Conservation (phyloP, 805 yeast species). For the Barnettozyma salicaria region DNA sequence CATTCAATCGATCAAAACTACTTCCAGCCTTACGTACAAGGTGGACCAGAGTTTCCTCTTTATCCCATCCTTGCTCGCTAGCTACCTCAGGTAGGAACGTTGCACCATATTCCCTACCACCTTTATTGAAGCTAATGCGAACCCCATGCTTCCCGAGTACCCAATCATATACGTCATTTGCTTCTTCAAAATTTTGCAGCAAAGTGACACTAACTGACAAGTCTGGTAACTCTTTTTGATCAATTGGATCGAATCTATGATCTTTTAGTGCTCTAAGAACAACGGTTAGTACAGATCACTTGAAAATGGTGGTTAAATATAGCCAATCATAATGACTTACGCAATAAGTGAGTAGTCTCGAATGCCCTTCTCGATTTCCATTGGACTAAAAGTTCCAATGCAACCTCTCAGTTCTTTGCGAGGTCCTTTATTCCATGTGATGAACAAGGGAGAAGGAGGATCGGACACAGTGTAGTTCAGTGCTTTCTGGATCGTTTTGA, state of each 20-base stretch:
- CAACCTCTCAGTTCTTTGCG: conserved; percentile 68
- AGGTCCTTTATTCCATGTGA: conserved; percentile 64
- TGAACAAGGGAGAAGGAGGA: conserved; percentile 58
- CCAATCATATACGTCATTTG: conserved; percentile 34
- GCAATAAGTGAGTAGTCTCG: conserved; percentile 55
- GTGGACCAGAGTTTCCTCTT: conserved; percentile 61
- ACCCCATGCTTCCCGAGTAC: conserved; percentile 78
- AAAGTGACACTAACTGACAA: conserved; percentile 53
- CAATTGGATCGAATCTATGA: conserved; percentile 66
- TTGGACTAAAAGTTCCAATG: conserved; percentile 76
- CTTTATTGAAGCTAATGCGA: conserved; percentile 43
- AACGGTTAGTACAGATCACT: conserved; percentile 10
- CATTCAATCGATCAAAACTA: conserved; percentile 26
- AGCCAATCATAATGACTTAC: conserved; percentile 9
- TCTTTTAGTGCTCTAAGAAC: conserved; percentile 61
- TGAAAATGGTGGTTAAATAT: conserved; percentile 10
- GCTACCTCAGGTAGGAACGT: conserved; percentile 93
- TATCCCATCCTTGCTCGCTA: conserved; percentile 76
- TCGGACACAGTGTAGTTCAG: conserved; percentile 7
- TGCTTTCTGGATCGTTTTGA: conserved; percentile 14
- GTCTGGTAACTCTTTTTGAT: conserved; percentile 43
- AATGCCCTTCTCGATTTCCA: conserved; percentile 53
- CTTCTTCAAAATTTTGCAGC: conserved; percentile 50
- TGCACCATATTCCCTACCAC: conserved; percentile 46
- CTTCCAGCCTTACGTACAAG: conserved; percentile 70